A percentile compares a stretch with the other conserved stretches of the same genome.
phyloP scores from a whole-genome alignment of 768 basidiomycete genomes.

The Trametes villosa region DNA sequence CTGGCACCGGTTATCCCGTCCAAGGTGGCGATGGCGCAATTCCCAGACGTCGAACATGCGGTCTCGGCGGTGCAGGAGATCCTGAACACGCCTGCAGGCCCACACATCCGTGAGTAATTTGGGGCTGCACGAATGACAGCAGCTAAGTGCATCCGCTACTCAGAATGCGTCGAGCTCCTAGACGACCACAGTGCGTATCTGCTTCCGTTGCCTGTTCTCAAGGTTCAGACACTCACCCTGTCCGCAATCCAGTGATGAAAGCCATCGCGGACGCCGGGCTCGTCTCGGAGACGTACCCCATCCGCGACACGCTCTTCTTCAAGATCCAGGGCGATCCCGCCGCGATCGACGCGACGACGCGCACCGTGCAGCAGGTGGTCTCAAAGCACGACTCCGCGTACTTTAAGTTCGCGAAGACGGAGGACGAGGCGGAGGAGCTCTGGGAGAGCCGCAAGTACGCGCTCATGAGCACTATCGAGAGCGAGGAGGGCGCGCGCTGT shows the following conservation, averaged over 20 bases:
- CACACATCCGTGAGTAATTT: not conserved
- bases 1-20: constrained; percentile 84
- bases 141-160: not conserved
- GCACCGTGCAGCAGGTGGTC: constrained; percentile 59
- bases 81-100: constrained; percentile 60
- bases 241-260: constrained; percentile 69
- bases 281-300: constrained; percentile 59
- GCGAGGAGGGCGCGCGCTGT: constrained; percentile 57
- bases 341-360: constrained; percentile 57
- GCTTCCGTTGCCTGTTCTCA: too few species aligned
- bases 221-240: too few species aligned
- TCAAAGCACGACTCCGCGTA: constrained; percentile 68
- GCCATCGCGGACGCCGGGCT: constrained; percentile 60
- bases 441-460: constrained; percentile 79
- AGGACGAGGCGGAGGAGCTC: constrained; percentile 69
- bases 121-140: too few species aligned
- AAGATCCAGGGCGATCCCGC: constrained; percentile 79
- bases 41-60: constrained; percentile 74
- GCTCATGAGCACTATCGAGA: constrained; percentile 56
- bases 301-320: constrained; percentile 78
- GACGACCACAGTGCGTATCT: too few species aligned
- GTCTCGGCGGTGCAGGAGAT: constrained; percentile 77
- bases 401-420: constrained; percentile 64
- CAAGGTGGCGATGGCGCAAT: constrained; percentile 81
- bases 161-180: constrained; percentile 85